Conservation (phyloP, 345 rosid genomes). For the Salix viminalis region DNA sequence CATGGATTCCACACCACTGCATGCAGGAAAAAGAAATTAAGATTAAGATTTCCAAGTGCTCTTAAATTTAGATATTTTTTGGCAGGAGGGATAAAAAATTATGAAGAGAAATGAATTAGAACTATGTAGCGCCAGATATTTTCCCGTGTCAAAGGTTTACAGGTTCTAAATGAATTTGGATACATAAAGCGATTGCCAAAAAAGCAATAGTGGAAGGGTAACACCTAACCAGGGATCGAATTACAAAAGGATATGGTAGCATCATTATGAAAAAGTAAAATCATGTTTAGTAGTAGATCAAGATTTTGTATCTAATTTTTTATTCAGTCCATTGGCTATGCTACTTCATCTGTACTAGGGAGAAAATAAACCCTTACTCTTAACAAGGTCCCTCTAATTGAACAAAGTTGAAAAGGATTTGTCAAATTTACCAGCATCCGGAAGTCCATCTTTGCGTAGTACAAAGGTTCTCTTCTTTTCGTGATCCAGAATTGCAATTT, state of each 20-base stretch:
- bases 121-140: neutral
- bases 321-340: neutral
- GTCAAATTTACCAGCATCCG: slow-evolving; percentile 77
- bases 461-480: slow-evolving; percentile 95
- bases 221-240: neutral
- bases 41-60: neutral
- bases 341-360: neutral
- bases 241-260: neutral
- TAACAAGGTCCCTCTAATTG: neutral
- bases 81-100: neutral
- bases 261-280: neutral
- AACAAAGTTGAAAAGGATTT: neutral
- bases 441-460: slow-evolving; percentile 89
- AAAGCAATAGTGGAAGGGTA: neutral
- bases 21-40: neutral
- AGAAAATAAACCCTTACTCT: neutral
- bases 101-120: neutral
- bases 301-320: neutral
- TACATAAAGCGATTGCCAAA: too few relatives aligned
- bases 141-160: neutral
- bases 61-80: neutral
- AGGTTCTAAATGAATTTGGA: neutral
- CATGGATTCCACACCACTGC: slow-evolving; percentile 31
- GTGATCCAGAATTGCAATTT: slow-evolving; percentile 89
- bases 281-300: neutral